Evolutionary conservation across 495 filamentous ascomycete species (phyloP), one percentile per base, ranked within the genome.

Genomic region (Aspergillus campestris): DNA sequence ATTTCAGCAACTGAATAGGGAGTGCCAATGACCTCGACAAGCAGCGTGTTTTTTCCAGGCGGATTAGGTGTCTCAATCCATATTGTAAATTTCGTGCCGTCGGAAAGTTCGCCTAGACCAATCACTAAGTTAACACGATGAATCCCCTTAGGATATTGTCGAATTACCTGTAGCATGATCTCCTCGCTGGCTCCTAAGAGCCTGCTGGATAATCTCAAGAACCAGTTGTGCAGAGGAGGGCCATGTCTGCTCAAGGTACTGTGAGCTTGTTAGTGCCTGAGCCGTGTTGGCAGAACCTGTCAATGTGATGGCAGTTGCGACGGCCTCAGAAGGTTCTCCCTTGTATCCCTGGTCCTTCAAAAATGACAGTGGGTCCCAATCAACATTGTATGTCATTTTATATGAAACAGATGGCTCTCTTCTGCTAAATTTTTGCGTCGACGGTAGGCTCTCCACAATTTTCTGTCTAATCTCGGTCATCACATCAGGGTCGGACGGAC

Each of bases 241-340:
- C 65, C 65, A 68, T 29, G 49, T 56, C 44, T 63, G 65, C 5
- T 12, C 9, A 34, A 68, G 43, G 48, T 66, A 68, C 29, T 58
- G 13, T 5, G 15, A 34, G 38, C 56, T 59, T 13, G 58, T 59
- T 28, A 58, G 12, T 30, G 62, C 60, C 41, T 66, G 62, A 10
- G 58, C 58, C 48, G 57, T 38, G 13, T 40, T 42, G 9, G 30
- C 10, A 18, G 51, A 56, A n/a, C 61, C 61, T 3, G 58, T 59
- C 3, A 64, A 13, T 14, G 61, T 62, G 42, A 66, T 62, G 18
- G 37, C 52, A 6, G 42, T 41, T 27, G 33, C 45, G 5, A 62
- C 24, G 0, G 47, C 60, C 35, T 62, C 40, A 9, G 34, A 15
- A 6, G 37, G 13, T 9, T 34, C 28, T 36, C 49, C 50, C 5